Base-by-base conservation (phyloP, 306 rosid species). In the Alnus glutinosa region DNA sequence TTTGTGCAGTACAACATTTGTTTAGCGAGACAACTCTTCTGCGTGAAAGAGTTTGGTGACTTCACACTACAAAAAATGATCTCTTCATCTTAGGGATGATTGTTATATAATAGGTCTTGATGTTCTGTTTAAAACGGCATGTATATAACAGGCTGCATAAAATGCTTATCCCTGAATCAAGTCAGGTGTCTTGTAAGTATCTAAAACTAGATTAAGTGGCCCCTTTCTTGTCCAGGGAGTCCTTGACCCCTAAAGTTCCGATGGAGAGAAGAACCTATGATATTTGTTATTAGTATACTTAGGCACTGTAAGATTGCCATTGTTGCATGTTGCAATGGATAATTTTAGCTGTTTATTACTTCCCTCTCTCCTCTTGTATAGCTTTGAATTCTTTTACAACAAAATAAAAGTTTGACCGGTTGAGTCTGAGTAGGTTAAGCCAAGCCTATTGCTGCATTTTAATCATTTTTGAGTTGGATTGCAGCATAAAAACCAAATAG, bases 401-500 rank as follows among this genome's bases (percentile, higher is more conserved):
- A 39, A 39, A 42, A 67, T n/a, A 23, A 47, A 73, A 15, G 32
- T 83, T 23, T 70, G 39, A 55, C 73, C 28, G 15, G 44, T 55
- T 48, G 12, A 68, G 37, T 76, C 28, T 82, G 52, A 59, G 14
- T 36, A 44, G 50, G 50, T 34, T 57, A 55, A 23, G 28, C 28
- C 28, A 23, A 55, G 49, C 64, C 4, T 54, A 39, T 70, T 78
- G 57, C 81, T 82, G 73, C 80, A 39, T 83, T 76, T 50, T 55
- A 74, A 30, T 81, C 66, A 84, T 51, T 74, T 85, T 82, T 78
- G 85, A 80, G 62, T 74, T 74, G 50, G 77, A 42, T 67, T 87
- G 91, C 94, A 96, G 99, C 99, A 96, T 75, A 96, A 96, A 82
- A 96, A 88, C 87, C 89, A 88, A 84, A 80, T 93, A 80, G 99